These are phyloP conservation scores for Aspergillus taichungensis DNA, from an alignment of 495 filamentous ascomycete genomes.

Conservation along the genomic window DNA sequence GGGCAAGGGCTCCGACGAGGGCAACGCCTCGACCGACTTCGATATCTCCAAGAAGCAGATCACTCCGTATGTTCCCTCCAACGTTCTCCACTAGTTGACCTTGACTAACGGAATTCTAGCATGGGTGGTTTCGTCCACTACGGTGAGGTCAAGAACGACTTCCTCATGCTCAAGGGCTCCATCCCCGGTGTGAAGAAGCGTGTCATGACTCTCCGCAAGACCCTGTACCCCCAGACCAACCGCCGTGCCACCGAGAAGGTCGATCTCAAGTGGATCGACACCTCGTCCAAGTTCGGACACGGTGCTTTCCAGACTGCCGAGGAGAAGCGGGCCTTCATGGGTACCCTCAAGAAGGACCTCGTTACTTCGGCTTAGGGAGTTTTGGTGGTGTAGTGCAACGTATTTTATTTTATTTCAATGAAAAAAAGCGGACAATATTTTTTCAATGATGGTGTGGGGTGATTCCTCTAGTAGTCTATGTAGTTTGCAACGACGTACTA, in stretches of 20 bases:
- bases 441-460: constrained; percentile 14
- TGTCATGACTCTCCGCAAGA: constrained; percentile 98
- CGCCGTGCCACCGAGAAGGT: constrained; percentile 96
- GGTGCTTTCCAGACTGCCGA: constrained; percentile 97
- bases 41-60: constrained; percentile 99
- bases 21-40: constrained; percentile 89
- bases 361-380: constrained; percentile 59
- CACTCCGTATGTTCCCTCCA: constrained; percentile 79
- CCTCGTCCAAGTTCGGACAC: constrained; percentile 99
- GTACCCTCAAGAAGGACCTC: constrained; percentile 99
- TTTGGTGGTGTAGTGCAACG: constrained; percentile 36
- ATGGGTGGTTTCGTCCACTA: constrained; percentile 99
- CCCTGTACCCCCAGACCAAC: constrained; percentile 95
- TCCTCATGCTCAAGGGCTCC: constrained; percentile 94
- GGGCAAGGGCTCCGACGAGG: constrained; percentile 78
- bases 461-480: not conserved
- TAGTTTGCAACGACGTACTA: no score
- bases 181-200: constrained; percentile 99
- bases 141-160: constrained; percentile 99
- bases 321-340: constrained; percentile 96
- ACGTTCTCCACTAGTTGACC: not conserved
- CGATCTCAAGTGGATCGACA: constrained; percentile 99
- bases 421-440: constrained; percentile 37
- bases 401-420: constrained; percentile 38
- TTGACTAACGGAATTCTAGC: constrained; percentile 43